Percentiles rank a stretch among this genome's conserved stretches.
Conservation (phyloP, 2,329 filamentous ascomycete genomes). For the Torrubiella hemipterigena region DNA sequence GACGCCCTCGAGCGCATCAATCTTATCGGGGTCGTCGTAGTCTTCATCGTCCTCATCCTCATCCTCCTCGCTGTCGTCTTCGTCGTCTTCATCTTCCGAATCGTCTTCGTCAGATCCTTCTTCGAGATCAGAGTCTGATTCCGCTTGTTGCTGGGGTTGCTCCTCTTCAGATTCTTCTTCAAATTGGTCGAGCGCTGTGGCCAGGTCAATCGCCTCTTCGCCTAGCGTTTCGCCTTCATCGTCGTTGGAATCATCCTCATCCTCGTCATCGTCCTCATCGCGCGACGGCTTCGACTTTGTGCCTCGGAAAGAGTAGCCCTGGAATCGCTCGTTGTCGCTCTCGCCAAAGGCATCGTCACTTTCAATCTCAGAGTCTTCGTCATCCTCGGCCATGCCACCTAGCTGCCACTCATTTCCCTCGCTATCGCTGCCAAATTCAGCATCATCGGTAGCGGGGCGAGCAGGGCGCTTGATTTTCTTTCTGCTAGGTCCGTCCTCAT, state of each 20-base stretch:
- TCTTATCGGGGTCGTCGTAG: slow-evolving; percentile 38
- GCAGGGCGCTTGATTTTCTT: slow-evolving; percentile 30
- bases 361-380: slow-evolving; percentile 53
- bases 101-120: slow-evolving; percentile 28
- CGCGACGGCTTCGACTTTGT: slow-evolving; percentile 19
- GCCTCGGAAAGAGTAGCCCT: slow-evolving; percentile 52
- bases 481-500: slow-evolving; percentile 36
- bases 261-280: slow-evolving; percentile 37
- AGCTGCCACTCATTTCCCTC: slow-evolving; percentile 79
- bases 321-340: slow-evolving; percentile 77
- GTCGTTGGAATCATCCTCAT: slow-evolving; percentile 40
- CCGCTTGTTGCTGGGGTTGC: slow-evolving; percentile 29
- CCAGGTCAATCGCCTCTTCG: slow-evolving; percentile 47
- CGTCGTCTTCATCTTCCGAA: slow-evolving; percentile 33
- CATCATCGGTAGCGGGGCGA: slow-evolving; percentile 37
- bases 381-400: slow-evolving; percentile 44
- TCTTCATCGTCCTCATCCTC: slow-evolving; percentile 35
- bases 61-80: slow-evolving; percentile 33
- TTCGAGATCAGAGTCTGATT: slow-evolving; percentile 28
- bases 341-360: slow-evolving; percentile 75
- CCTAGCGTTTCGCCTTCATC: slow-evolving; percentile 47
- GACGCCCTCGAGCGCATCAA: slow-evolving; percentile 55
- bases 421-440: slow-evolving; percentile 70
- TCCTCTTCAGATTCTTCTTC: slow-evolving; percentile 37
- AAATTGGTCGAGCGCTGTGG: slow-evolving; percentile 42